Base-by-base conservation (phyloP, 768 basidiomycete species). In the Porpolomopsis calyptriformis region DNA sequence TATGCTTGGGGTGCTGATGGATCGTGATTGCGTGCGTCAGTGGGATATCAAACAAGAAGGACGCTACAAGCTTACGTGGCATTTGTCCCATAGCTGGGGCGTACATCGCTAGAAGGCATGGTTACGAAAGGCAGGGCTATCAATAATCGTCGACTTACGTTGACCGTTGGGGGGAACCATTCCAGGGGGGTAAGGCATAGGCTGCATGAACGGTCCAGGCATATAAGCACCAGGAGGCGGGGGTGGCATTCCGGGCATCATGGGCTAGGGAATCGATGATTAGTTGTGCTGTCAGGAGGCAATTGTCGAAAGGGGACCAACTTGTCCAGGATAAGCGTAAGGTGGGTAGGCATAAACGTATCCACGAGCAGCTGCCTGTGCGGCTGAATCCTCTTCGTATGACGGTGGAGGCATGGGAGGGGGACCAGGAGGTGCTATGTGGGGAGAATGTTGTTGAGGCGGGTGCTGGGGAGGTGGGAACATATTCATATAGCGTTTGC, bases 171-270 rank as follows among this genome's bases (percentile, higher is more conserved):
- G 85, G 49, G 80, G 85, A 18, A 77, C 84, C 75, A 89, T 86
- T 49, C 67, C 69, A 20, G 80, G 83, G 25, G 84, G 85, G 62
- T 89, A 90, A 12, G 74, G 80, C 80, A 91, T 88, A 36, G 73
- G 84, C 60, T 82, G 85, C 81, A 90, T 86, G 56, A 82, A 89
- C 2, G 80, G 87, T 16, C 72, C 72, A 48, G 79, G 82, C 65
- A 89, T 85, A 60, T 85, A 90, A 41, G 78, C 71, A 26, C 81
- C 82, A 46, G 84, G 86, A 18, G 85, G 85, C 23, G 82, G 82
- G 23, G 86, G 84, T 7, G 73, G 72, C 80, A 88, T 86, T 40
- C 85, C 84, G 45, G 80, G 81, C 82, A 88, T 87, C 77, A 89
- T 87, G 46, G 75, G 85, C 78, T 84, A 58, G 26, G 48, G 45